Percentiles rank a stretch among this genome's conserved stretches.
Evolutionary conservation across 495 filamentous ascomycete genomes (phyloP).

Genomic region (Talaromyces thailandensis): DNA sequence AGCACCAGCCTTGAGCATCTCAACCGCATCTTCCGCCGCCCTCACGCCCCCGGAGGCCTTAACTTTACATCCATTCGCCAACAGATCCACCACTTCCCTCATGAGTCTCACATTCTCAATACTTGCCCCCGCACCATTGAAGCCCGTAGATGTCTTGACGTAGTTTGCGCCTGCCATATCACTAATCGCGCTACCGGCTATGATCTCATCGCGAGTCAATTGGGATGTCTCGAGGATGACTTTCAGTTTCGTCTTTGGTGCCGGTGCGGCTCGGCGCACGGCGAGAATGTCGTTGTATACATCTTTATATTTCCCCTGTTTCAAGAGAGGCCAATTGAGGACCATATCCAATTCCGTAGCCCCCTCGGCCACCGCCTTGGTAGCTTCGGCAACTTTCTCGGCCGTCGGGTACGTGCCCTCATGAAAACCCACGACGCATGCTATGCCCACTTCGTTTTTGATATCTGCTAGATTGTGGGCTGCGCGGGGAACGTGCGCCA

Average conservation of each 20-base stretch:
- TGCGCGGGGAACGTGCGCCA: conserved; percentile 42
- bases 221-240: conserved; percentile 60
- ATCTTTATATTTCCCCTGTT: conserved; percentile 34
- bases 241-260: conserved; percentile 43
- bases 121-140: conserved; percentile 50
- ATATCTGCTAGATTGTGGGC: conserved; percentile 39
- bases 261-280: conserved; percentile 41
- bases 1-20: conserved; percentile 57
- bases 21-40: conserved; percentile 39
- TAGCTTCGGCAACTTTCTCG: conserved; percentile 47
- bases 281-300: conserved; percentile 51
- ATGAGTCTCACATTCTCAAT: conserved; percentile 49
- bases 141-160: conserved; percentile 65
- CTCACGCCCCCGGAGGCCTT: conserved; percentile 61
- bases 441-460: conserved; percentile 37
- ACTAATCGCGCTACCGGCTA: conserved; percentile 49
- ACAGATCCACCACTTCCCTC: conserved; percentile 30
- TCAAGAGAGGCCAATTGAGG: conserved; percentile 48
- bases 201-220: conserved; percentile 43
- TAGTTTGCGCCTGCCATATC: conserved; percentile 54
- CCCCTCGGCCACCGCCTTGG: conserved; percentile 45
- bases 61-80: conserved; percentile 41
- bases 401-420: conserved; percentile 48
- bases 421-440: conserved; percentile 60
- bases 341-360: conserved; percentile 63